Base-by-base conservation (phyloP, 2,329 filamentous ascomycete genomes). In the Dactylonectria estremocensis region DNA sequence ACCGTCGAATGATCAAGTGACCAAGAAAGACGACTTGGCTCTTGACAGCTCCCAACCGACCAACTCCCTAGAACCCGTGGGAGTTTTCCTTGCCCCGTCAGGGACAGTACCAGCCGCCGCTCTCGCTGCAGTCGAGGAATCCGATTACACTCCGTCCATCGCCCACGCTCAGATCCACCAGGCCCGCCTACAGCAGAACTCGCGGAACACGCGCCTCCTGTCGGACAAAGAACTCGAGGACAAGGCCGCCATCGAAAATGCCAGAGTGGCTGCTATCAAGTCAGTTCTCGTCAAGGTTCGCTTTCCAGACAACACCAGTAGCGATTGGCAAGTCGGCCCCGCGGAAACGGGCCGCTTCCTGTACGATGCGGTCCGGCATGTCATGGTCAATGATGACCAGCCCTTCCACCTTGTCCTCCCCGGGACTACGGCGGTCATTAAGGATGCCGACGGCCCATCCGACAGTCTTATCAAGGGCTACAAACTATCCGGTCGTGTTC, bases 251-350 rank as follows among this genome's bases (percentile, higher is more conserved):
- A 90, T 89, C 22, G 90, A 91, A 59, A 88, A 89, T 53, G 90
- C 91, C 33, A 91, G 86, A 69, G 83, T 95, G 1, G 87, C 91
- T 5, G 86, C 88, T 5, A 86, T 95, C 67, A 89, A 88, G 57
- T 88, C 89, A 35, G 88, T 97, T 35, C 87, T 90, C 31, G 86
- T 98, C 70, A 94, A 93, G 71, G 88, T 98, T 55, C 92, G 95
- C 28, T 95, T 98, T 74, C 95, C 95, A 0, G 95, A 98, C 78
- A 93, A 95, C 73, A 93, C 91, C 64, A 90, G 91, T 60, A 89
- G 95, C 35, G 89, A 94, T 58, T 91, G 91, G 82, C 87, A 86
- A n/a, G 90, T 97, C 72, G 87, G 86, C 1, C 89, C 90, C 20
- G 79, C 84, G 1, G 91, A 95, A 60, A 94, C 93, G 0, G 92